Conservation (phyloP, 1,139 yeast species). For the Pneumocystis jirovecii region DNA sequence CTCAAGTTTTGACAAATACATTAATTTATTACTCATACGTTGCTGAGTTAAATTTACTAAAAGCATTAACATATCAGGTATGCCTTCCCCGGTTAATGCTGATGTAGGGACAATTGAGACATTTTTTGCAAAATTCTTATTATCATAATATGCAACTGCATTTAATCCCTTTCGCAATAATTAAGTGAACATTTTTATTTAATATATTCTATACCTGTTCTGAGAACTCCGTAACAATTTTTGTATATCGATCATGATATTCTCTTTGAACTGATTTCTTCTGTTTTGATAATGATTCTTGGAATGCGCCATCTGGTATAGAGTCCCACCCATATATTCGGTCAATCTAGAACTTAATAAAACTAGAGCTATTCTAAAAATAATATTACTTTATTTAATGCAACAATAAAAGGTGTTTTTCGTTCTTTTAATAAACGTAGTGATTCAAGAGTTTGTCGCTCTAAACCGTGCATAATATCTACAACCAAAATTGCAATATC, state of each 20-base stretch:
- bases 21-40: conserved; percentile 97
- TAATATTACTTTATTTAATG: conserved; percentile 51
- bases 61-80: conserved; percentile 94
- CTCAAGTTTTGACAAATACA: conserved; percentile 84
- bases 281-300: conserved; percentile 82
- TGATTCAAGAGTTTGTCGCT: conserved; percentile 92
- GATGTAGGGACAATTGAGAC: conserved; percentile 97
- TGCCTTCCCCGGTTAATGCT: conserved; percentile 99
- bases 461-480: conserved; percentile 98
- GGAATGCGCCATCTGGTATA: conserved; percentile 82
- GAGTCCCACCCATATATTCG: conserved; percentile 90
- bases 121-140: conserved; percentile 79
- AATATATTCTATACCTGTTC: conserved; percentile 40
- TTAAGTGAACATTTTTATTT: neutral
- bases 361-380: neutral
- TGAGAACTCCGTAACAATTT: conserved; percentile 79
- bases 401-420: conserved; percentile 95
- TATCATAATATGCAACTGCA: conserved; percentile 89
- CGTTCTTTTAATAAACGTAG: conserved; percentile 82
- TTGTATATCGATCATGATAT: conserved; percentile 72
- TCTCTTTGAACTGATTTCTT: conserved; percentile 74
- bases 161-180: conserved; percentile 49
- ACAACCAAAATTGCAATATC: conserved; percentile 96
- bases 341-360: conserved; percentile 38
- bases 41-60: conserved; percentile 88